Conservation (phyloP, 257 asterid genomes). For the Rubia yunnanensis region DNA sequence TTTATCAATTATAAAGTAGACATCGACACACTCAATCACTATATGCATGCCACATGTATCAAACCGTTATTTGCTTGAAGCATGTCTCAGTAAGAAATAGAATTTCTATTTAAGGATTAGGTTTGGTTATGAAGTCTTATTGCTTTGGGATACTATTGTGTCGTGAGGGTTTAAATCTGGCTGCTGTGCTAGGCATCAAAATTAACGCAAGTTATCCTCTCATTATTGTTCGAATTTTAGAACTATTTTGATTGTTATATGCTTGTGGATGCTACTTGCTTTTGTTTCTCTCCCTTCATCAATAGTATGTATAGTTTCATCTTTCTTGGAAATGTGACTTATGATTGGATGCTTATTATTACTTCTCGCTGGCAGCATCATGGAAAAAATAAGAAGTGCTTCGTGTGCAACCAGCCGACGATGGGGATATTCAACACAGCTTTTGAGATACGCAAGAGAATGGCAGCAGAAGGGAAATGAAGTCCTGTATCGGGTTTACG, state of each 20-base stretch:
- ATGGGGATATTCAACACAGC: slow-evolving; percentile 94
- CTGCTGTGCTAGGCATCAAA: background rate
- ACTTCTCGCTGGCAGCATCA: slow-evolving; percentile 62
- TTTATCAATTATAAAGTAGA: background rate
- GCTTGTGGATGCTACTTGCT: background rate
- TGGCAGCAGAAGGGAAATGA: slow-evolving; percentile 54
- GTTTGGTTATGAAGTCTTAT: background rate
- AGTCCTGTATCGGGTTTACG: background rate
- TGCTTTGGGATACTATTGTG: background rate
- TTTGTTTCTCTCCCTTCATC: background rate
- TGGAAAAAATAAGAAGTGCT: slow-evolving; percentile 89
- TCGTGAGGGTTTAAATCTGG: no score
- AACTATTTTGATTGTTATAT: background rate
- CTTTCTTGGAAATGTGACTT: background rate
- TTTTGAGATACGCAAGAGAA: slow-evolving; percentile 73
- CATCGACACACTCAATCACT: background rate
- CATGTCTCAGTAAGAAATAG: background rate
- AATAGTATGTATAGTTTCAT: background rate
- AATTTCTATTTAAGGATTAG: background rate
- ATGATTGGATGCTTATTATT: background rate
- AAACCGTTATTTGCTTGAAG: background rate
- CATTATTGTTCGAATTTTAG: background rate
- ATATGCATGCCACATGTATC: background rate
- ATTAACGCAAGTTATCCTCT: background rate
- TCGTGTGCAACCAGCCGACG: slow-evolving; percentile 95